A percentile compares a stretch with the other conserved stretches of the same genome.
These are phyloP conservation scores for Ambispora gerdemannii DNA, from an alignment of 192 early-diverging fungal genomes.

Conservation along the genomic window DNA sequence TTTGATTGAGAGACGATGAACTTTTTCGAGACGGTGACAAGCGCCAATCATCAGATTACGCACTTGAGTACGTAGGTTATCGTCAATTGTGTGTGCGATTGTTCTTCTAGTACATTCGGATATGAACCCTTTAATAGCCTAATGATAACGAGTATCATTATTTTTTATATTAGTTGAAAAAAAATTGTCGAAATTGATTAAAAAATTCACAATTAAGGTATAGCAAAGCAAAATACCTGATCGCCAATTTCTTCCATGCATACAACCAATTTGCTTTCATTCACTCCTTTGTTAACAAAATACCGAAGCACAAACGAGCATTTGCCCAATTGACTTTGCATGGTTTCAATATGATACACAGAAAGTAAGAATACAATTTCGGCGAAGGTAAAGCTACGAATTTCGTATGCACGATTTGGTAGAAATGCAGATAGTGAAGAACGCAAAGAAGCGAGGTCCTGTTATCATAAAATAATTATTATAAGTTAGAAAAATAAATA, in stretches of 20 bases:
- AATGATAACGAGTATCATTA: too few relatives aligned
- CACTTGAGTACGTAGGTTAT: slow-evolving; percentile 52
- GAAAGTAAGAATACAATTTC: slow-evolving; percentile 79
- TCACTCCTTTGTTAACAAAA: slow-evolving; percentile 83
- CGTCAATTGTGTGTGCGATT: slow-evolving; percentile 49
- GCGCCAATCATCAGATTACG: slow-evolving; percentile 63
- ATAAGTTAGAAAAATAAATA: too few relatives aligned
- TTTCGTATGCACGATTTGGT: slow-evolving; percentile 48
- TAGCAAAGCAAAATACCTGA: slow-evolving; percentile 31
- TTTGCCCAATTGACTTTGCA: slow-evolving; percentile 66
- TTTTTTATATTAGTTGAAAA: not conserved
- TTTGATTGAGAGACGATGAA: slow-evolving; percentile 65
- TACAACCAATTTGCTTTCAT: slow-evolving; percentile 65
- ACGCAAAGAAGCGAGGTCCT: slow-evolving; percentile 57
- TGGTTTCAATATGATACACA: slow-evolving; percentile 79
- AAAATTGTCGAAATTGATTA: not conserved
- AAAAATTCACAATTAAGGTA: slow-evolving; percentile 1
- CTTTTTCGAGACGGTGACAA: slow-evolving; percentile 65
- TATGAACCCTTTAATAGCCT: slow-evolving; percentile 49
- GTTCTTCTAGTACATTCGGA: slow-evolving; percentile 51
- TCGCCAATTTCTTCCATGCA: slow-evolving; percentile 79
- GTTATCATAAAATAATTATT: slow-evolving; percentile 35
- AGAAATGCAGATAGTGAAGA: slow-evolving; percentile 56
- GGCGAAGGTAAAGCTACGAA: slow-evolving; percentile 64
- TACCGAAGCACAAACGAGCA: slow-evolving; percentile 75